Percentiles rank a stretch among this genome's conserved stretches.
phyloP scores from a whole-genome alignment of 805 yeast genomes.

The Wickerhamomyces pijperi region DNA sequence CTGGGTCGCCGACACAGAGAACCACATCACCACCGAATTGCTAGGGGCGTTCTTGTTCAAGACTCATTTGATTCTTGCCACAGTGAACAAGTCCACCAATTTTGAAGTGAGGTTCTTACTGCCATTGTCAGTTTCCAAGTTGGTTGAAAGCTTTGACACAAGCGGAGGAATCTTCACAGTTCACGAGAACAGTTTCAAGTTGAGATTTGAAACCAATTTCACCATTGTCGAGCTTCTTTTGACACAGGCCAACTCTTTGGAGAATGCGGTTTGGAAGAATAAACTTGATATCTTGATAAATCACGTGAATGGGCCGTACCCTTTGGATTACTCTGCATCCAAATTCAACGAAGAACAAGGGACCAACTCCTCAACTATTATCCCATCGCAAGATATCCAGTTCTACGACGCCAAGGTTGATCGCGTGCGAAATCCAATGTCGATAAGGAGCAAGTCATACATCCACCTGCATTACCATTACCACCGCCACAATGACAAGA shows the following conservation, averaged over 20 bases:
- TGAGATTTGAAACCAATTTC: slow-evolving; percentile 33
- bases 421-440: slow-evolving; percentile 2
- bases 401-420: slow-evolving; percentile 15
- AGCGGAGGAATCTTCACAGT: slow-evolving; percentile 22
- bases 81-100: slow-evolving; percentile 16
- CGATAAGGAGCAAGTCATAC: slow-evolving; percentile 1
- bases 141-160: slow-evolving; percentile 19
- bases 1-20: slow-evolving; percentile 22
- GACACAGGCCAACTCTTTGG: slow-evolving; percentile 22
- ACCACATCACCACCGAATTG: slow-evolving; percentile 7
- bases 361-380: slow-evolving; percentile 11
- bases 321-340: slow-evolving; percentile 19
- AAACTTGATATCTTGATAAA: slow-evolving; percentile 19
- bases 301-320: slow-evolving; percentile 23
- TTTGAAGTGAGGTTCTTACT: slow-evolving; percentile 33
- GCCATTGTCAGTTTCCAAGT: slow-evolving; percentile 29
- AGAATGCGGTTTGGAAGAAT: slow-evolving; percentile 31
- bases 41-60: slow-evolving; percentile 35
- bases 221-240: slow-evolving; percentile 34
- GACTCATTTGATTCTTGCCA: slow-evolving; percentile 33
- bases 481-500: not conserved
- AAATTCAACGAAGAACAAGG: slow-evolving; percentile 14
- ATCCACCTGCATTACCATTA: too few relatives aligned
- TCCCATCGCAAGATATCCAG: slow-evolving; percentile 9
- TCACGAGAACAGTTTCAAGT: slow-evolving; percentile 26